Base-by-base conservation (phyloP, 1,284 basidiomycete genomes). In the Afroboletus lepidellus region DNA sequence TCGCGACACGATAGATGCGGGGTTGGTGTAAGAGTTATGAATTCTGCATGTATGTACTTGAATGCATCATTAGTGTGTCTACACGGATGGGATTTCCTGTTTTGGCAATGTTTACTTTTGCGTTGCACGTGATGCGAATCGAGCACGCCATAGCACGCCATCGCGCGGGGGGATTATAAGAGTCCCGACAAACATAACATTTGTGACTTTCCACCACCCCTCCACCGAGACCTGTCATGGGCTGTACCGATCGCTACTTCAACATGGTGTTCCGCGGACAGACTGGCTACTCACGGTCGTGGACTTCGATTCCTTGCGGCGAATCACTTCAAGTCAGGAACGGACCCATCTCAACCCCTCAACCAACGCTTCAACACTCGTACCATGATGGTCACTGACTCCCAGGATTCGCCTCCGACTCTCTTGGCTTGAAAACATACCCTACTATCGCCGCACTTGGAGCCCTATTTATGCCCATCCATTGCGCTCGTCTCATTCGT, bases 81-180 rank as follows among this genome's bases (percentile, higher is more conserved):
- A n/a, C n/a, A n/a, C n/a, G n/a, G n/a, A n/a, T 30, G 15, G 29
- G 9, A 27, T 23, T 38, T 30, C 42, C 36, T 23, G 20, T 45
- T 57, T 42, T 33, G 47, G 37, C 1, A 39, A 7, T 36, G 13
- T 8, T n/a, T 41, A 5, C 54, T 29, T 3, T 15, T 43, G 5
- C 2, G 0, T 8, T 11, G 41, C 65, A 67, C 62, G 69, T 71
- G 69, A 66, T 60, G 67, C 43, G 69, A 70, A 57, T 49, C 33
- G 41, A 67, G 62, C 65, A 69, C 65, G 67, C 61, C 53, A 33
- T 48, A 54, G 61, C 66, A 69, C 68, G 56, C 55, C 51, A 70
- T 69, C 36, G 15, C 18, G 21, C 33, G 8, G 12, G 13, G 13
- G 11, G 34, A 56, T 67, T 69, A 67, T 38, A 42, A 41, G 24